A percentile compares a stretch with the other conserved stretches of the same genome.
These are phyloP conservation scores for Ploettnerulaceae sp. DNA, from an alignment of 2,329 filamentous ascomycete genomes.

Conservation along the genomic window DNA sequence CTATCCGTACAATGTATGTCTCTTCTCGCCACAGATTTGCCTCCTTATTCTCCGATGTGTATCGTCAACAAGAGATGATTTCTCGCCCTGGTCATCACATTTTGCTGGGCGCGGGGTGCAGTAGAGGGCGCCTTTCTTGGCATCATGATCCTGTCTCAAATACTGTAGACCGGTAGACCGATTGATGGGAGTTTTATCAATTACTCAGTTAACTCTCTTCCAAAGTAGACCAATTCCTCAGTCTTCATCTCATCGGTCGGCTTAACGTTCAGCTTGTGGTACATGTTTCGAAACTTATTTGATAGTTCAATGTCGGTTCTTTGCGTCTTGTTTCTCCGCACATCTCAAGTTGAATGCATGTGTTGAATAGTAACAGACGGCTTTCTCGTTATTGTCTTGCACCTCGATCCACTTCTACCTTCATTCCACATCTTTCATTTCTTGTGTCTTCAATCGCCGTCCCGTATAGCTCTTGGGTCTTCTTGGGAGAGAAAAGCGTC, in stretches of 20 bases:
- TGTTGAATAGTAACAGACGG: constrained; percentile 3
- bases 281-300: background rate
- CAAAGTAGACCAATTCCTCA: background rate
- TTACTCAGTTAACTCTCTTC: background rate
- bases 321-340: constrained; percentile 1
- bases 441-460: background rate
- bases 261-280: constrained; percentile 1
- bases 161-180: no score
- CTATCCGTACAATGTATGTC: no score
- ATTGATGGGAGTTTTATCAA: no score
- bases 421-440: background rate
- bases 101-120: no score
- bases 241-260: background rate
- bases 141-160: no score
- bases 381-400: background rate
- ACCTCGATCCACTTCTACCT: constrained; percentile 3
- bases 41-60: no score
- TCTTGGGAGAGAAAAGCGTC: background rate
- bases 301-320: background rate
- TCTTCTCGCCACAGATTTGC: no score
- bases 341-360: background rate
- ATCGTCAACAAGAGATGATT: no score
- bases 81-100: no score
- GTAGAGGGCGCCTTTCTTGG: no score
- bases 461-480: background rate